phyloP scores from a whole-genome alignment of 306 rosid genomes.

The Lathyrus oleraceus region DNA sequence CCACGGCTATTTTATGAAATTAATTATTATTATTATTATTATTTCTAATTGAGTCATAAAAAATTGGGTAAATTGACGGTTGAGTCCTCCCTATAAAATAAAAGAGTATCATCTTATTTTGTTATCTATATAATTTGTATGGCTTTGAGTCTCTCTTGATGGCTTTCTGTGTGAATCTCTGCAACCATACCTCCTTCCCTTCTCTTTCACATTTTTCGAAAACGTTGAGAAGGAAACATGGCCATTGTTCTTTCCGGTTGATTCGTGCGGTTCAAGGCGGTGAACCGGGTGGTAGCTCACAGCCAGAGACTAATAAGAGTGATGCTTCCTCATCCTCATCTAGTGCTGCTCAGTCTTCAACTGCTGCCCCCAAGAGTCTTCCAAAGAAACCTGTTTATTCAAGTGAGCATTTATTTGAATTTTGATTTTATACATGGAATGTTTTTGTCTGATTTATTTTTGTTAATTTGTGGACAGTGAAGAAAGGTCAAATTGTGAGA shows the following conservation, averaged over 20 bases:
- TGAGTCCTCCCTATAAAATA: no score
- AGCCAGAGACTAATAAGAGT: constrained; percentile 39
- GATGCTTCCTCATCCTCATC: constrained; percentile 39
- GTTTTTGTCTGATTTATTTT: background rate
- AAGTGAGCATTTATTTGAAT: constrained; percentile 47
- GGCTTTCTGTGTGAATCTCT: constrained; percentile 57
- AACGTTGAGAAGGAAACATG: constrained; percentile 48
- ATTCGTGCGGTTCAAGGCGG: constrained; percentile 65
- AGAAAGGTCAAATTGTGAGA: constrained; percentile 97
- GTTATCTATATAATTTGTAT: constrained; percentile 40
- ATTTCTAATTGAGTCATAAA: no score
- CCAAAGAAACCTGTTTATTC: constrained; percentile 87
- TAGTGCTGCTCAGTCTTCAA: constrained; percentile 54
- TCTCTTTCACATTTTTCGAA: constrained; percentile 45
- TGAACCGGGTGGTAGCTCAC: constrained; percentile 40
- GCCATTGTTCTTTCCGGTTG: constrained; percentile 23
- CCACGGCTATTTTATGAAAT: no score
- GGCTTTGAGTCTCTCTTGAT: constrained; percentile 41
- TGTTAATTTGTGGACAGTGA: constrained; percentile 66
- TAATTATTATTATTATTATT: no score
- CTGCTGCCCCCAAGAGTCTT: constrained; percentile 43
- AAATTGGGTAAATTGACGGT: no score
- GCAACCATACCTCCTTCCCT: constrained; percentile 47
- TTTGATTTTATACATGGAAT: background rate
- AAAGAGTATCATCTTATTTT: background rate